These are phyloP conservation scores for Saitozyma sp. DNA, from an alignment of 768 basidiomycete genomes.

Conservation along the genomic window DNA sequence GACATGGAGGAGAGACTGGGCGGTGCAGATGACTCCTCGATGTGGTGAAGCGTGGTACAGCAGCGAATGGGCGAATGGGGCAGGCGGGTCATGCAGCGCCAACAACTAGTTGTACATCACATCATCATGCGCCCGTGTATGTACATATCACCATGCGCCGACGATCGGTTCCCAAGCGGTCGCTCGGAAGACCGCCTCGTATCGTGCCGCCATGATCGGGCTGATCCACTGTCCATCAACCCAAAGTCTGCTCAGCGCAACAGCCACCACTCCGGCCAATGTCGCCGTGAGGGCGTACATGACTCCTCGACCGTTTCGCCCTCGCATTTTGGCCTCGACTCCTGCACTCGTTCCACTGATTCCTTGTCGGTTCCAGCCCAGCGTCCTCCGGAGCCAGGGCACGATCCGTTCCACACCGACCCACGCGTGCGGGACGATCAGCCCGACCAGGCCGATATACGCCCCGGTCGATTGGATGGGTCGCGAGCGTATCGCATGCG, in stretches of 20 bases:
- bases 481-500: constrained; percentile 60
- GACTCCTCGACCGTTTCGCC: constrained; percentile 4
- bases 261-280: constrained; percentile 18
- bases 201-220: constrained; percentile 25
- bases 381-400: constrained; percentile 14
- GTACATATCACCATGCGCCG: constrained; percentile 1
- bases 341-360: neutral
- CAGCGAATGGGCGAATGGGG: neutral
- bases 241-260: constrained; percentile 26
- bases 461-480: constrained; percentile 5
- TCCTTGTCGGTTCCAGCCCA: neutral
- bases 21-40: neutral
- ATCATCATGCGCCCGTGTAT: constrained; percentile 4
- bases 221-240: constrained; percentile 22
- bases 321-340: constrained; percentile 1
- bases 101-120: neutral
- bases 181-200: constrained; percentile 26
- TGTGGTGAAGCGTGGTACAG: neutral
- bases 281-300: constrained; percentile 19
- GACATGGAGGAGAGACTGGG: neutral
- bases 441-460: constrained; percentile 62
- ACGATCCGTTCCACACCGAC: constrained; percentile 59
- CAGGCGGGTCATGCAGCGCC: neutral
- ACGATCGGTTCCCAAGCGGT: constrained; percentile 10
- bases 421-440: constrained; percentile 63